phyloP scores from a whole-genome alignment of 2,329 filamentous ascomycete genomes.

The Diplodia scrobiculata region DNA sequence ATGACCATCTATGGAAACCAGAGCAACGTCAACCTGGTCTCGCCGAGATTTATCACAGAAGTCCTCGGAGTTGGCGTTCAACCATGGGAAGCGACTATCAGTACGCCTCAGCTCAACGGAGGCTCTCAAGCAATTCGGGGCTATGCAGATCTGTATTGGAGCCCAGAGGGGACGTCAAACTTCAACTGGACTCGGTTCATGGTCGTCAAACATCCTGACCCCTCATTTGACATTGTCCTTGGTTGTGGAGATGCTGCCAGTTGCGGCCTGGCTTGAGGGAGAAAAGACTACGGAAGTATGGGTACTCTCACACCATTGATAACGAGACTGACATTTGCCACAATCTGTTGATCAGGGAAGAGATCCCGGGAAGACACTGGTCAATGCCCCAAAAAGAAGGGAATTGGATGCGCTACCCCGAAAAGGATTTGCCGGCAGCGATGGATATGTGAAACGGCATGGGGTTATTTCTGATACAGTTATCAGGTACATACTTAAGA shows the following conservation, averaged over 20 bases:
- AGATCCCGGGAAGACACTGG: neutral
- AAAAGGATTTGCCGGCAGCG: too few species aligned
- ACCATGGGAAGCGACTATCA: neutral
- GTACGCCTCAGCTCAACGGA: neutral
- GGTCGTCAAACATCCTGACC: neutral
- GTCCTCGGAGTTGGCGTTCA: neutral
- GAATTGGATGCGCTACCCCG: too few species aligned
- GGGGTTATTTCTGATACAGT: too few species aligned
- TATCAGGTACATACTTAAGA: too few species aligned
- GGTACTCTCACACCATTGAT: neutral
- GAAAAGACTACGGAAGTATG: neutral
- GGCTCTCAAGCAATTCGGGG: neutral
- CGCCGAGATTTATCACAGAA: neutral
- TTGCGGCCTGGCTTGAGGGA: neutral
- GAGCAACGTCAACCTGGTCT: neutral
- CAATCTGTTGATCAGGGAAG: neutral
- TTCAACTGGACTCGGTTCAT: neutral
- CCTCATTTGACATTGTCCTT: neutral
- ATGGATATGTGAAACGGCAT: too few species aligned
- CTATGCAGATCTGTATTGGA: neutral
- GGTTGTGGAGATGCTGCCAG: neutral
- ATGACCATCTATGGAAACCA: neutral
- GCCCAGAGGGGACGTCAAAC: neutral
- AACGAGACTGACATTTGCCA: neutral
- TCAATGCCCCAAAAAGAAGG: too few species aligned